Base-by-base conservation (phyloP, 1,139 yeast species). In the Hanseniaspora sp. region DNA sequence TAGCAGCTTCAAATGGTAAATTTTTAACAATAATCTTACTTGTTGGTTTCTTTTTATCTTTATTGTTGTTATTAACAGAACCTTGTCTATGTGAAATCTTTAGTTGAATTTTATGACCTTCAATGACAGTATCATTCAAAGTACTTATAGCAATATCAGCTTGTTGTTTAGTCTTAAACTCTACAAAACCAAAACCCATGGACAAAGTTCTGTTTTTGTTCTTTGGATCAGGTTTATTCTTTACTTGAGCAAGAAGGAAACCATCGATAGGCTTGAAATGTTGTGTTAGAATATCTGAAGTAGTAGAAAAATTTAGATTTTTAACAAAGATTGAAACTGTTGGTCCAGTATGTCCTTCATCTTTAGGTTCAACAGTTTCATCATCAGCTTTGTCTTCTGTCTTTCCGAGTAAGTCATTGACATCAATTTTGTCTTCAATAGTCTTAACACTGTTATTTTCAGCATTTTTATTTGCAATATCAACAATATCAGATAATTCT, bases 151-250 rank as follows among this genome's bases (percentile, higher is more conserved):
- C 97, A 17, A 77, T 74, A 47, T 78, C 74, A 0, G 98, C 98
- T 62, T 84, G 82, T 51, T 81, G 86, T 60, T 79, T 79, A 5
- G 90, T 78, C 61, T 73, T 79, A 68, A 88, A 94, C 69, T 92
- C 98, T 33, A 80, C 96, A 69, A 92, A 92, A 0, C 99, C 99
- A 65, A 88, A 92, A 37, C 99, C 99, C 98, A 92, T 92, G 63
- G 96, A 86, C 58, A 82, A 75, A 17, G 75, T 71, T 56, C 77
- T 75, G 8, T 83, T 83, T 1, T 77, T 64, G 56, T 79, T 78
- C 69, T 82, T 86, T 48, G 95, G 80, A 69, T 92, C 95, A 1
- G 96, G 90, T 66, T 90, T 90, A 41, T 85, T 84, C 66, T 87
- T 88, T 54, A 92, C 85, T 37, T 83, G 81, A 1, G 95, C 95